phyloP scores from a whole-genome alignment of 306 rosid species.

The Dalbergia cultrata region DNA sequence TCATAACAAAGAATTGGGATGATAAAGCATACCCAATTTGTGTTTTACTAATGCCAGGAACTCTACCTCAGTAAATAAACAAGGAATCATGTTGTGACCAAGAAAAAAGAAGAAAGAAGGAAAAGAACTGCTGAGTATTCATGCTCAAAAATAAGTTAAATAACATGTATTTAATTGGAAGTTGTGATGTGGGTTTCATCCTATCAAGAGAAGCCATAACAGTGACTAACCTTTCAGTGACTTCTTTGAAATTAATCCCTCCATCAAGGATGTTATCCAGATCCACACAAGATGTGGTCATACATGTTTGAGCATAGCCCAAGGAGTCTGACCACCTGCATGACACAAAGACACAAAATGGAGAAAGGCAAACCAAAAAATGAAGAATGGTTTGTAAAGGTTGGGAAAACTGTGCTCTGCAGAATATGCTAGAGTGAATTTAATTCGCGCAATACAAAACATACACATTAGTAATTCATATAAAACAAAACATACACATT shows the following conservation, averaged over 20 bases:
- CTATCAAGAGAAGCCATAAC: constrained; percentile 6
- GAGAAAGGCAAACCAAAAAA: neutral
- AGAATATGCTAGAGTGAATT: neutral
- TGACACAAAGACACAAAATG: constrained; percentile 20
- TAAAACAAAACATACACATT: neutral
- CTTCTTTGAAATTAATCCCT: constrained; percentile 87
- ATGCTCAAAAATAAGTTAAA: constrained; percentile 12
- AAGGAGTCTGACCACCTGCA: constrained; percentile 87
- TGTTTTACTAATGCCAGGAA: constrained; percentile 97
- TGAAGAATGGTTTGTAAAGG: neutral
- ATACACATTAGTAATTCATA: constrained; percentile 18
- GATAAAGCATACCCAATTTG: constrained; percentile 78
- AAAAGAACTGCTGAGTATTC: neutral
- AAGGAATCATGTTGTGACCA: constrained; percentile 29
- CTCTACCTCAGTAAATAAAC: constrained; percentile 71
- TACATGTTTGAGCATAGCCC: constrained; percentile 93
- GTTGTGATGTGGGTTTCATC: neutral
- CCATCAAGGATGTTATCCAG: constrained; percentile 89
- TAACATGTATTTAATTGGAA: constrained; percentile 5
- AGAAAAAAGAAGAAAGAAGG: constrained; percentile 36
- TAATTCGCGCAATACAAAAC: neutral
- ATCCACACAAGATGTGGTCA: constrained; percentile 84
- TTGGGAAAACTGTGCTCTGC: neutral
- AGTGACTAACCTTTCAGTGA: constrained; percentile 83
- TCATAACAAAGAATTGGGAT: constrained; percentile 37